Evolutionary conservation across 2,329 filamentous ascomycete species (phyloP).

Genomic region (Lomentospora prolificans): DNA sequence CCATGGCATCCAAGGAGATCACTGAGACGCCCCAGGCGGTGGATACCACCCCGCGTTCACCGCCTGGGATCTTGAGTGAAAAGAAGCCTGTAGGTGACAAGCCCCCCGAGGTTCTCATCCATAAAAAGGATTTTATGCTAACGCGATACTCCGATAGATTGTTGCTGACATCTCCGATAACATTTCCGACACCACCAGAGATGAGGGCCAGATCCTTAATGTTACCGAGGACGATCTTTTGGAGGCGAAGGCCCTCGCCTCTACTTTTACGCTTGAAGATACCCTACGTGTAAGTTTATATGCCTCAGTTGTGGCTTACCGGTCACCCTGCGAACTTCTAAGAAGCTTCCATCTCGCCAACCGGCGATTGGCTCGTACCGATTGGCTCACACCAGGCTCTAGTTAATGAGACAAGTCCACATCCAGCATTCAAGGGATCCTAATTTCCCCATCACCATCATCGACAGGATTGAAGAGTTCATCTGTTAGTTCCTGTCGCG

Average conservation of each 20-base stretch:
- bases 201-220: slow-evolving; percentile 16
- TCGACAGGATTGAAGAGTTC: slow-evolving; percentile 27
- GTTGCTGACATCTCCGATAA: neutral
- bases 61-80: neutral
- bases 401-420: slow-evolving; percentile 25
- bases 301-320: neutral
- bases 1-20: neutral
- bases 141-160: too few relatives aligned
- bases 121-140: too few relatives aligned
- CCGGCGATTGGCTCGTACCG: too few relatives aligned
- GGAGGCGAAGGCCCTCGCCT: slow-evolving; percentile 29
- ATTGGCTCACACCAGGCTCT: neutral
- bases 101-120: neutral
- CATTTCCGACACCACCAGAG: neutral
- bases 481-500: slow-evolving; percentile 16
- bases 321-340: neutral
- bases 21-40: neutral
- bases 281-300: slow-evolving; percentile 18
- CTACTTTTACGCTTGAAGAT: slow-evolving; percentile 23
- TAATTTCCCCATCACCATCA: slow-evolving; percentile 25
- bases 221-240: slow-evolving; percentile 33
- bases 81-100: neutral
- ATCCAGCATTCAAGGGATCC: slow-evolving; percentile 25
- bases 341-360: neutral
- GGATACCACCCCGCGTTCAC: neutral